Conservation (phyloP, 23 red algal species). For the Gracilaria gracilis region DNA sequence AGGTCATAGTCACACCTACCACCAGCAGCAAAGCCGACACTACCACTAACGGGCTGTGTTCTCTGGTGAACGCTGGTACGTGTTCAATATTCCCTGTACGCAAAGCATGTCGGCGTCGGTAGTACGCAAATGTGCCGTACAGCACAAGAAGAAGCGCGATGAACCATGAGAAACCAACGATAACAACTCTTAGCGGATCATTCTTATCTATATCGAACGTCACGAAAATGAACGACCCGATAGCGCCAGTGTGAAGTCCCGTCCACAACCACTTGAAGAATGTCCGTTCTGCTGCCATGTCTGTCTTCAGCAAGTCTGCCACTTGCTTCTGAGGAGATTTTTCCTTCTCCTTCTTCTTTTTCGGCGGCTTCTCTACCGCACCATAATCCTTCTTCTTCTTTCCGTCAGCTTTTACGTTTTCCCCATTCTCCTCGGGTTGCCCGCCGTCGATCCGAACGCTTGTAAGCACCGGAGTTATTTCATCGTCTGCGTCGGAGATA, state of each 20-base stretch:
- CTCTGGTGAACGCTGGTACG: slow-evolving; percentile 41
- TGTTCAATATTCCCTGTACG: slow-evolving; percentile 46
- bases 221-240: slow-evolving; percentile 88
- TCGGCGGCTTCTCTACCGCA: slow-evolving; percentile 21
- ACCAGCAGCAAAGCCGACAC: slow-evolving; percentile 43
- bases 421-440: background rate
- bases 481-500: slow-evolving; percentile 4
- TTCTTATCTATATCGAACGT: slow-evolving; percentile 69
- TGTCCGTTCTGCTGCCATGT: slow-evolving; percentile 94
- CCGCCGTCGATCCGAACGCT: background rate
- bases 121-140: slow-evolving; percentile 84
- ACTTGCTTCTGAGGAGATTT: slow-evolving; percentile 68
- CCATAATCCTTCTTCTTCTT: slow-evolving; percentile 26
- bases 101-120: slow-evolving; percentile 76
- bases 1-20: slow-evolving; percentile 46
- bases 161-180: slow-evolving; percentile 82
- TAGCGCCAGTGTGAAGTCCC: slow-evolving; percentile 90
- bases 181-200: slow-evolving; percentile 50
- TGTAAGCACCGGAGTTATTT: slow-evolving; percentile 12
- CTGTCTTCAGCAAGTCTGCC: slow-evolving; percentile 88
- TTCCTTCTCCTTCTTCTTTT: slow-evolving; percentile 64
- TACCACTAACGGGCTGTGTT: slow-evolving; percentile 52
- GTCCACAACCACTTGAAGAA: slow-evolving; percentile 99
- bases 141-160: slow-evolving; percentile 79
- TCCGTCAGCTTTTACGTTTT: background rate